Base-by-base conservation (phyloP, 345 rosid species). In the Fremontodendron californicum region DNA sequence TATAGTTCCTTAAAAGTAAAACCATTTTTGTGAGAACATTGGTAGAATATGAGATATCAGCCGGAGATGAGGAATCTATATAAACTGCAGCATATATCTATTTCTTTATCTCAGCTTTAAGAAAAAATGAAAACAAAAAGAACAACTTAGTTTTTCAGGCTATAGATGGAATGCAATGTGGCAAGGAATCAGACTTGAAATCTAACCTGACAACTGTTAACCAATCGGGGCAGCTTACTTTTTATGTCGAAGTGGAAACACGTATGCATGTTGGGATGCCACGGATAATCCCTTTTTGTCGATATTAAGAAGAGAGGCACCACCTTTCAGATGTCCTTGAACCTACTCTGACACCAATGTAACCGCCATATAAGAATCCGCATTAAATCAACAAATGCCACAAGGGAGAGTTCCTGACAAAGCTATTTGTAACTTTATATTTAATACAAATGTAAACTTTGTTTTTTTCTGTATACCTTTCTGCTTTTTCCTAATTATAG, bases 281-380 rank as follows among this genome's bases (percentile, higher is more conserved):
- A 74, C n/a, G 27, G 27, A 63, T 75, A 18, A 11, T 75, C 43
- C 42, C 13, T 18, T 43, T 75, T 75, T 75, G 77, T 45, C 77
- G 70, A 45, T 29, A 75, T 75, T 61, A 75, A 29, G 70, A 75
- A 75, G 23, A 45, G 29, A 74, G 40, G 21, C 69, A 75, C 6
- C 69, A 75, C 6, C 42, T 27, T 75, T 29, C 70, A 31, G 13
- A 51, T 19, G 10, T 49, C 74, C 69, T 42, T 61, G 77, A 74
- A 60, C 69, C 76, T 73, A 15, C 76, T 27, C 51, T 42, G 77
- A 61, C 70, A 74, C 52, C 23, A 42, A 61, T 1, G 70, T 45
- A 75, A 75, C 77, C 10, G 70, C 58, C 77, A 61, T 45, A 43
- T 5, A 27, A 74, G 77, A 75, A 61, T 75, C 77, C 40, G 18